Evolutionary conservation across 345 rosid species (phyloP).

Genomic region (Eucalyptus polyanthemos): DNA sequence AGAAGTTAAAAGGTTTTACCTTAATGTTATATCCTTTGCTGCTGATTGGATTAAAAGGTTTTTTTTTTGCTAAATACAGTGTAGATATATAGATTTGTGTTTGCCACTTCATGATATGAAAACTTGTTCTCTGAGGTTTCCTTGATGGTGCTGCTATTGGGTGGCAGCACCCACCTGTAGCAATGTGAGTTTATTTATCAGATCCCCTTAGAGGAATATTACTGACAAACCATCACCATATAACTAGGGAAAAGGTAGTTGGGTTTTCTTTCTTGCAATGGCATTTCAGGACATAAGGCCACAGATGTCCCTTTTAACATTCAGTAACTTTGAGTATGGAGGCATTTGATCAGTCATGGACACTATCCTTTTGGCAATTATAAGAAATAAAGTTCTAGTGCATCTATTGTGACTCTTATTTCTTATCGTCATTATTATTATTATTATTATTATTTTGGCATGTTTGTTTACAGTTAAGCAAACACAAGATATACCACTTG

Average conservation of each 20-base stretch:
- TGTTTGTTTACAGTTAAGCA: neutral
- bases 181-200: neutral
- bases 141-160: neutral
- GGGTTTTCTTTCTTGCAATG: neutral
- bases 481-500: neutral
- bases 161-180: neutral
- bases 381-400: neutral
- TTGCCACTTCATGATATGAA: neutral
- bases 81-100: neutral
- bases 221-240: neutral
- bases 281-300: neutral
- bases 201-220: neutral
- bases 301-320: neutral
- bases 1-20: neutral
- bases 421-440: neutral
- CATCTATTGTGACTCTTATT: neutral
- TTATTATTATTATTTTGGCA: neutral
- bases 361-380: neutral
- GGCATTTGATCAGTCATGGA: neutral
- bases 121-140: neutral
- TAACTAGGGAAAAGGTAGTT: neutral
- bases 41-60: neutral
- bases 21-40: neutral
- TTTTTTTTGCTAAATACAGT: neutral
- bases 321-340: neutral